A percentile compares a stretch with the other conserved stretches of the same genome.
Conservation (phyloP, 805 yeast genomes). For the Metschnikowia borealis region DNA sequence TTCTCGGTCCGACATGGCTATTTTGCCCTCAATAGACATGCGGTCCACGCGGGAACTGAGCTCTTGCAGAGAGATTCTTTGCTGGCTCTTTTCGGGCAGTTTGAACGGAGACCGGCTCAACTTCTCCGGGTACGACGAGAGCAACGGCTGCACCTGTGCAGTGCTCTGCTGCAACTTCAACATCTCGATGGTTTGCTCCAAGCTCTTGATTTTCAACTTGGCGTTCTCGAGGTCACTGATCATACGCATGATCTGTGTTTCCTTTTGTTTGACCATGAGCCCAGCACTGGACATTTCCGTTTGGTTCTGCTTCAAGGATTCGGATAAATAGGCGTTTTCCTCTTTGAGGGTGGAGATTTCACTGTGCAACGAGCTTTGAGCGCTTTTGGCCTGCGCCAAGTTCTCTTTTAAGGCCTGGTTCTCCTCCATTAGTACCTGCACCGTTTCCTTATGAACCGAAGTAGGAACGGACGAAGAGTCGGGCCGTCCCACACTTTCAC, state of each 20-base stretch:
- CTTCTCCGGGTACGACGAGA: neutral
- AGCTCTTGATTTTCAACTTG: slow-evolving; percentile 46
- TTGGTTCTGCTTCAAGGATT: slow-evolving; percentile 8
- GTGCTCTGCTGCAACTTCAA: slow-evolving; percentile 25
- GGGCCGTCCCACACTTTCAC: slow-evolving; percentile 5
- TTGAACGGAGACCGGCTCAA: slow-evolving; percentile 13
- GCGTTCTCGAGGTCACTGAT: slow-evolving; percentile 60
- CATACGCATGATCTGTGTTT: slow-evolving; percentile 59
- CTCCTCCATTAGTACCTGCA: slow-evolving; percentile 47
- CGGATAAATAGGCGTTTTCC: slow-evolving; percentile 3
- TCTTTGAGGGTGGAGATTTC: slow-evolving; percentile 32
- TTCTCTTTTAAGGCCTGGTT: slow-evolving; percentile 42
- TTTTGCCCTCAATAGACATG: slow-evolving; percentile 31
- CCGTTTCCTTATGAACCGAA: slow-evolving; percentile 17
- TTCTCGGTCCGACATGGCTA: neutral
- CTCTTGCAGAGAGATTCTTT: slow-evolving; percentile 31
- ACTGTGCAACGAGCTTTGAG: slow-evolving; percentile 21
- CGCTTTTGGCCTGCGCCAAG: slow-evolving; percentile 20
- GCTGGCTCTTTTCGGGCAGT: slow-evolving; percentile 12
- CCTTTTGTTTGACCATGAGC: slow-evolving; percentile 59
- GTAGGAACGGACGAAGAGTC: slow-evolving; percentile 1
- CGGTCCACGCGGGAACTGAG: slow-evolving; percentile 40
- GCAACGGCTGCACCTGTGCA: slow-evolving; percentile 6
- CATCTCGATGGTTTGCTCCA: slow-evolving; percentile 45
- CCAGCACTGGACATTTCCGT: slow-evolving; percentile 43